Base-by-base conservation (phyloP, 768 basidiomycete genomes). In the Mycena alexandri region DNA sequence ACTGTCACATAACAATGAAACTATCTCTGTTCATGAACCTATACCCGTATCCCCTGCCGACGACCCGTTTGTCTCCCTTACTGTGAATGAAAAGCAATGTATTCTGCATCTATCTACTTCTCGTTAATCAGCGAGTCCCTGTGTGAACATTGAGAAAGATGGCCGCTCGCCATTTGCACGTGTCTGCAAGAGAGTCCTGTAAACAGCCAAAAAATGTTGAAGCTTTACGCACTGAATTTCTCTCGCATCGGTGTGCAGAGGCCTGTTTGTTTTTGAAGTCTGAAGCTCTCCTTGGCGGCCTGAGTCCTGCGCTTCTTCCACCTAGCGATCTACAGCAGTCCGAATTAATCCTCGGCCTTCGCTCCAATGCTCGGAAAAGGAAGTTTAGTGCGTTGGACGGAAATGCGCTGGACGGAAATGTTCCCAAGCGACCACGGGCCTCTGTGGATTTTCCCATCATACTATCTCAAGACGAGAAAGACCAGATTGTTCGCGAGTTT, bases 381-480 rank as follows among this genome's bases (percentile, higher is more conserved):
- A 51, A 61, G 11, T 51, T n/a, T n/a, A n/a, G n/a, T n/a, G n/a
- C n/a, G n/a, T n/a, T n/a, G n/a, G n/a, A n/a, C n/a, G n/a, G n/a
- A n/a, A n/a, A n/a, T n/a, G n/a, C n/a, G n/a, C n/a, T n/a, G n/a
- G n/a, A n/a, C n/a, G n/a, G n/a, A n/a, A n/a, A n/a, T n/a, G n/a
- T n/a, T n/a, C n/a, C n/a, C n/a, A n/a, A n/a, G n/a, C n/a, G n/a
- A n/a, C n/a, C n/a, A n/a, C n/a, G n/a, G n/a, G n/a, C n/a, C n/a
- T n/a, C n/a, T n/a, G n/a, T n/a, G n/a, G n/a, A n/a, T n/a, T n/a
- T 58, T n/a, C 42, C 43, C 14, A 44, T 58, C 33, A 50, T 61
- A 38, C 52, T 68, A 25, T 29, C 66, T 36, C 44, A 54, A 24
- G 29, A 47, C 21, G 67, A 68, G 41, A 68, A 68, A 41, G 41